Evolutionary conservation across 2,329 filamentous ascomycete genomes (phyloP), one percentile per base, ranked within the genome.

Genomic region (Nemania diffusa): DNA sequence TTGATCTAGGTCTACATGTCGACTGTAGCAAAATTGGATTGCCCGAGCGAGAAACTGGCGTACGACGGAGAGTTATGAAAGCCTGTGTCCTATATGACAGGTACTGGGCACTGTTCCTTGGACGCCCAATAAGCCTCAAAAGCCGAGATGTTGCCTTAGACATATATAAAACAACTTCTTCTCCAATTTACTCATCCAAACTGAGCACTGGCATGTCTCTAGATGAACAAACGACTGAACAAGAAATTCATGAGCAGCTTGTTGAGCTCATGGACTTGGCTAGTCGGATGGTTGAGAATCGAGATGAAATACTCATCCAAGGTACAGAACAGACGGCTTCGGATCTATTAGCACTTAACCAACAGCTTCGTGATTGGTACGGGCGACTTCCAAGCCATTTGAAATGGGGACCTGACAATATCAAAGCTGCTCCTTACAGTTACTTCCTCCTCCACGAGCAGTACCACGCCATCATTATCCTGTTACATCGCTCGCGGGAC

Each of bases 371-470:
- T n/a, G 58, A 64, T 13, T 71, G 69, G 69, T 68, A 71, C 20
- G 46, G 26, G 4, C 62, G 65, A 27, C 65, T 71, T 51, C 69
- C 69, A 46, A 57, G 37, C 11, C 56, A 70, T 42, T 26, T 71
- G 7, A 44, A 27, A 13, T 71, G 69, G 69, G 48, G 15, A 15
- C 44, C 59, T 15, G 53, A 61, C 7, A 71, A 70, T 48, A 63
- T 63, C 34, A 64, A 40, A 57, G 62, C 51, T 11, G 67, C 69
- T 9, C 67, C 68, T 27, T 64, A 48, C 53, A 56, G 67, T 29
- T 71, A 66, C 27, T 71, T 71, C 26, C 57, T 71, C 22, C 65
- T 71, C n/a, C 69, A 71, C 27, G 29, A 63, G 34, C 69, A 71
- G 56, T 71, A 70, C 26, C 52, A 71, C 13, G 62, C 64, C 6